Evolutionary conservation across 2,329 filamentous ascomycete genomes (phyloP), one percentile per base, ranked within the genome.

Genomic region (Ophidiomyces ophidiicola): DNA sequence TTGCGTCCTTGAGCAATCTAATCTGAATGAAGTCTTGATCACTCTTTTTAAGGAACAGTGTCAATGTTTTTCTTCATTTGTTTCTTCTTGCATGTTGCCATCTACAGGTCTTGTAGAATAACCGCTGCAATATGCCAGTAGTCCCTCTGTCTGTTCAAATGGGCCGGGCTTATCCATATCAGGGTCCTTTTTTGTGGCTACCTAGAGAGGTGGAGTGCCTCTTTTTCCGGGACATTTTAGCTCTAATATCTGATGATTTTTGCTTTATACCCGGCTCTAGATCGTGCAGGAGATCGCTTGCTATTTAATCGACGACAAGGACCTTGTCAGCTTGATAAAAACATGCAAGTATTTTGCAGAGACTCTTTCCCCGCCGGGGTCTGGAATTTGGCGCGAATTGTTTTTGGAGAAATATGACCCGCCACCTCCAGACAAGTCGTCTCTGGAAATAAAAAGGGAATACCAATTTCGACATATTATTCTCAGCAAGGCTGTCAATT

Each of bases 391-490:
- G 61, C 46, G 54, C 14, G 20, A 32, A 21, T 48, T 55, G 2
- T 64, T 63, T 41, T 33, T 47, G 5, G 47, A 51, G 3, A 36
- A 44, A 20, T 65, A 61, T 35, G 61, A 64, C 32, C 36, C 53
- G 8, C 51, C 51, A 1, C 26, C 34, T 0, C 17, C 24, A 2
- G 42, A 51, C 8, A 44, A 42, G 25, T 28, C 35, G 5, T 48
- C 51, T 2, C 24, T 33, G 1, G 50, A 59, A 15, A 47, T 62
- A 18, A 52, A 49, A 19, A 19, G 41, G 0, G 60, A 62, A 25
- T 63, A 64, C 40, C 46, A 58, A 34, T 49, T 50, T 19, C 56
- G 61, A n/a, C 44, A 52, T 5, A 49, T 60, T 21, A 55, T 61
- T 5, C 48, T 66, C 10, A 28, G 42, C 0, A 47, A 52, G 23